Evolutionary conservation across 2,329 filamentous ascomycete species (phyloP), one percentile per base, ranked within the genome.

Genomic region (Claviceps sp.): DNA sequence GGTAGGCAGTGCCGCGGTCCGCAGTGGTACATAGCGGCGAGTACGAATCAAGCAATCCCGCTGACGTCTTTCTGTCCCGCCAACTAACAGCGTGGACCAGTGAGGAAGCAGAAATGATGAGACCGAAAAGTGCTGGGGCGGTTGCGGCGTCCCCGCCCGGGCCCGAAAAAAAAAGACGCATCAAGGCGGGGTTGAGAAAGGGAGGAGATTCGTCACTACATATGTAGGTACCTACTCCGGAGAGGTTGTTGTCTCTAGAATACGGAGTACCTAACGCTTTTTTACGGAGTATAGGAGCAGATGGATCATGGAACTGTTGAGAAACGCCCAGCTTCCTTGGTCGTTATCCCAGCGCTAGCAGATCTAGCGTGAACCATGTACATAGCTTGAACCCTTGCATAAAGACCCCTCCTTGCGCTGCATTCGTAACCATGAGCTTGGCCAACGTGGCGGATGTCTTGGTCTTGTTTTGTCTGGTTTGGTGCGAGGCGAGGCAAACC

Each of bases 151-250:
- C 52, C 51, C 55, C 48, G 50, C 52, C 30, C 44, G 48, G 54
- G 61, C 63, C 59, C 61, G 59, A 61, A 44, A 63, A 63, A 44
- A 63, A 63, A 63, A 63, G 61, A 56, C 62, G 62, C 62, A 52
- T 43, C 38, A 34, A 34, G 44, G 44, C 38, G 51, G 44, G 48
- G 50, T 48, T 48, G 43, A 50, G 52, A 34, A 45, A 44, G 44
- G 9, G 16, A 46, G 24, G 22, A 34, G 51, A 16, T 38, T 44
- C 40, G 34, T 26, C 11, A 24, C 22, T 24, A n/a, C 18, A 34
- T 22, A 20, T 13, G 24, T n/a, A 34, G 3, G 9, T 8, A 18
- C 18, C 18, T 18, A 18, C 18, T 18, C 18, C 18, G 18, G 1
- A n/a, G 34, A 40, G 30, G 34, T 45, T 50, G 34, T 26, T 38